Base-by-base conservation (phyloP, 164 flowering plant species). In the Dillenia turbinata region DNA sequence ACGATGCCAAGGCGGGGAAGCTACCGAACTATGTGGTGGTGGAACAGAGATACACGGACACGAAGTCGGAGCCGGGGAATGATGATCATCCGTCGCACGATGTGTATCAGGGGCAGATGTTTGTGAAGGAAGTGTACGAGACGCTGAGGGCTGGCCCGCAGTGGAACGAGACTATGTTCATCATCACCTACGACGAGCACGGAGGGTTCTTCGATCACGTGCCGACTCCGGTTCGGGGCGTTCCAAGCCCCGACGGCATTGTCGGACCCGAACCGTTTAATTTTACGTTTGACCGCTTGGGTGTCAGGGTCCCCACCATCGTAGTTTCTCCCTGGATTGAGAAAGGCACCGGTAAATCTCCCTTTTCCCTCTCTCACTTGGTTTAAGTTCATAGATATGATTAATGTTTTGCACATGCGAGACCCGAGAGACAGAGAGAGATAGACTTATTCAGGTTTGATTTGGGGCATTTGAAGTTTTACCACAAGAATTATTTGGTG, bases 1-100 rank as follows among this genome's bases (percentile, higher is more conserved):
- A 47, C 0, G 63, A 93, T 53, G 92, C 95, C 1, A 57, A 46
- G 60, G 49, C 60, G 0, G 97, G 96, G 49, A 87, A 81, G 70
- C 77, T 93, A 16, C 96, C 97, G 19, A 66, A 60, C 24, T 93
- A 93, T 62, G 81, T 62, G 9, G 98, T 90, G 75, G 76, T 93
- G 64, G 98, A 93, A 83, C 98, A 85, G 79, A 78, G 96, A 59
- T 93, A 86, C 80, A 59, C 77, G 74, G 97, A 90, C 71, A 43
- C 69, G 3, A 79, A 77, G 57, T 0, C 49, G 44, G 59, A 26
- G 24, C 96, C 98, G 8, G 98, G 88, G 4, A 90, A 82, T 78
- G 98, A 93, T 66, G 98, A 93, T 55, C 98, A 93, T 57, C 98
- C 98, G 12, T 90, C 97, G 44, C 98, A 93, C 66, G 98, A 93